phyloP scores from a whole-genome alignment of 1,139 yeast species.

The Spathaspora sp. region DNA sequence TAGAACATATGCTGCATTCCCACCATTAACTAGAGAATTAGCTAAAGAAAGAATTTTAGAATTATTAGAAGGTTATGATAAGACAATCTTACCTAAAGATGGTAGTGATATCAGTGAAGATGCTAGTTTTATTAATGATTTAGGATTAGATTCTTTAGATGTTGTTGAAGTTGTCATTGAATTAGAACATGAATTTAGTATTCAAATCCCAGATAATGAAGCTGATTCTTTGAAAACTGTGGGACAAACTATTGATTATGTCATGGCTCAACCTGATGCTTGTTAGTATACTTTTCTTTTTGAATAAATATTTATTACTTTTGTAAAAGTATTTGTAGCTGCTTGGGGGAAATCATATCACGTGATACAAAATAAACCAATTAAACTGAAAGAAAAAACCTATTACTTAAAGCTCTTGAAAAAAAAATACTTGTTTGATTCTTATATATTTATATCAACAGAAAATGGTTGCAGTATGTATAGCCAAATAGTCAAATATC shows the following conservation, averaged over 20 bases:
- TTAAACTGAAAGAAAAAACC: slow-evolving; percentile 1
- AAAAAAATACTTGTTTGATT: neutral
- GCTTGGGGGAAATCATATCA: slow-evolving; percentile 2
- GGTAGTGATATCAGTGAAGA: slow-evolving; percentile 46
- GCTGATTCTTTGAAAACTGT: slow-evolving; percentile 83
- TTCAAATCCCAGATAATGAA: slow-evolving; percentile 82
- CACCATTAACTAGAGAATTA: slow-evolving; percentile 65
- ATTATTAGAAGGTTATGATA: slow-evolving; percentile 78
- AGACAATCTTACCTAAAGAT: slow-evolving; percentile 47
- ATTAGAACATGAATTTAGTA: slow-evolving; percentile 77
- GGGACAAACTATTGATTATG: slow-evolving; percentile 77
- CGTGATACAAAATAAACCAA: slow-evolving; percentile 5
- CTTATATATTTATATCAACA: neutral
- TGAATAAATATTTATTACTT: neutral
- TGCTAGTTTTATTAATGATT: slow-evolving; percentile 68
- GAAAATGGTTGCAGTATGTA: slow-evolving; percentile 28
- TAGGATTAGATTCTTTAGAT: slow-evolving; percentile 85
- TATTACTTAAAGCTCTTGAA: neutral
- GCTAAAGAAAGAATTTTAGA: slow-evolving; percentile 76
- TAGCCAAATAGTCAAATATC: neutral
- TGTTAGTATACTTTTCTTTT: slow-evolving; percentile 29
- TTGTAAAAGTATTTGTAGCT: neutral
- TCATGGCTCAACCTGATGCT: slow-evolving; percentile 71
- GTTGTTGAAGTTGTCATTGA: slow-evolving; percentile 90
- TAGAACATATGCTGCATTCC: slow-evolving; percentile 61